Percentiles rank a stretch among this genome's conserved stretches.
These are phyloP conservation scores for Miscanthus lutarioriparius DNA, from an alignment of 176 grass and related monocot species.

Conservation along the genomic window DNA sequence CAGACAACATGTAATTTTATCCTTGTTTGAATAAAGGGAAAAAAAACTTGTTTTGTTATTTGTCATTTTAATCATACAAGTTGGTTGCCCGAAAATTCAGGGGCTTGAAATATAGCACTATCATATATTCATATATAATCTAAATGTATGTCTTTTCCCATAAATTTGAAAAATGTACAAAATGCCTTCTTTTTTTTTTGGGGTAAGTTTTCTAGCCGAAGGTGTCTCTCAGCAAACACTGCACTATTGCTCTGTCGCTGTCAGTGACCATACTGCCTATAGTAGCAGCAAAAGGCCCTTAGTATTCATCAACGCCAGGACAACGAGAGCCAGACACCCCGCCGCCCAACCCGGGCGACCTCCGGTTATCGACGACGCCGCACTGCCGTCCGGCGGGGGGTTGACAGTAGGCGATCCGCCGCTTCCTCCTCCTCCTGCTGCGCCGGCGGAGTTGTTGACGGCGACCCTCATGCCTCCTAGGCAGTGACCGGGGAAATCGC, in stretches of 20 bases:
- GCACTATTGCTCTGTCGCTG: too few relatives aligned
- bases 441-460: slow-evolving; percentile 26
- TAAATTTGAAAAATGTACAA: background rate
- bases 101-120: background rate
- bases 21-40: background rate
- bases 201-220: background rate
- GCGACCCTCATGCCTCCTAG: slow-evolving; percentile 44
- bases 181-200: background rate
- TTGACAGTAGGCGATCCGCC: background rate
- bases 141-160: background rate
- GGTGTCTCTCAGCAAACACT: background rate
- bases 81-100: background rate
- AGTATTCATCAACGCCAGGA: background rate
- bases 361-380: background rate
- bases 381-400: background rate
- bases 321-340: slow-evolving; percentile 4
- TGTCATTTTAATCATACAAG: too few relatives aligned
- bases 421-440: background rate
- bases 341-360: background rate
- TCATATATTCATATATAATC: background rate
- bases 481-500: slow-evolving; percentile 49
- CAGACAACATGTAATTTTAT: background rate
- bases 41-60: too few relatives aligned
- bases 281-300: background rate
- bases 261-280: background rate